These are phyloP conservation scores for Beverwykella pulmonaria DNA, from an alignment of 495 filamentous ascomycete species.

Conservation along the genomic window DNA sequence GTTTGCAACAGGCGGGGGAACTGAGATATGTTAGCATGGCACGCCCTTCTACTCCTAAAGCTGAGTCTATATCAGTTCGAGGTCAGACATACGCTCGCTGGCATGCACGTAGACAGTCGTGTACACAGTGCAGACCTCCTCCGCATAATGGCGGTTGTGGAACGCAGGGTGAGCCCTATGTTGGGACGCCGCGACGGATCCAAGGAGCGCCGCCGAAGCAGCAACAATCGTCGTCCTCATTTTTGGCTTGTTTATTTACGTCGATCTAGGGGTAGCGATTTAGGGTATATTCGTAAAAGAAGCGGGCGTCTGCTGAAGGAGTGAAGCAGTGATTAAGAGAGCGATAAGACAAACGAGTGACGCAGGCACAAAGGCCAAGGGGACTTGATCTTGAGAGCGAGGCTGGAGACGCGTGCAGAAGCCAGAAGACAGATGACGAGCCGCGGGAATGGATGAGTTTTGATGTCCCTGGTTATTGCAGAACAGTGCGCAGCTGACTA, in stretches of 20 bases:
- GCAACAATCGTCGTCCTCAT: conserved; percentile 72
- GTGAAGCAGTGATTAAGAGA: conserved; percentile 80
- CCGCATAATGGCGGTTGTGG: conserved; percentile 48
- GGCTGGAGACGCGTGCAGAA: conserved; percentile 27
- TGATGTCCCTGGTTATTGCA: conserved; percentile 14
- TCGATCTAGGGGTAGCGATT: conserved; percentile 29
- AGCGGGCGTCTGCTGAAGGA: conserved; percentile 93
- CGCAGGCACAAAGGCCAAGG: conserved; percentile 36
- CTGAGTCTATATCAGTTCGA: conserved; percentile 13
- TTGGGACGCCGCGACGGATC: conserved; percentile 60
- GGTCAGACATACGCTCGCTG: conserved; percentile 29
- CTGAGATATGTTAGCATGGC: conserved; percentile 39
- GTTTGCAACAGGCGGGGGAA: conserved; percentile 69
- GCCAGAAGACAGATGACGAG: conserved; percentile 23
- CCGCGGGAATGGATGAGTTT: conserved; percentile 28
- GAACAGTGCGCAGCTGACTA: not conserved
- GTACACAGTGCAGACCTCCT: conserved; percentile 67
- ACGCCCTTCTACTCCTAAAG: conserved; percentile 7
- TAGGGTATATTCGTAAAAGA: conserved; percentile 14
- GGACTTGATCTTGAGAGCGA: conserved; percentile 22
- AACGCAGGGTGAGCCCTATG: conserved; percentile 63
- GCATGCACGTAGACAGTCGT: conserved; percentile 51
- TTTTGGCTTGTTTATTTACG: conserved; percentile 38
- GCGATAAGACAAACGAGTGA: conserved; percentile 46
- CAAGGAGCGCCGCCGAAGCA: conserved; percentile 66